phyloP scores from a whole-genome alignment of 2,329 filamentous ascomycete species.

The Pseudocercospora eumusae region DNA sequence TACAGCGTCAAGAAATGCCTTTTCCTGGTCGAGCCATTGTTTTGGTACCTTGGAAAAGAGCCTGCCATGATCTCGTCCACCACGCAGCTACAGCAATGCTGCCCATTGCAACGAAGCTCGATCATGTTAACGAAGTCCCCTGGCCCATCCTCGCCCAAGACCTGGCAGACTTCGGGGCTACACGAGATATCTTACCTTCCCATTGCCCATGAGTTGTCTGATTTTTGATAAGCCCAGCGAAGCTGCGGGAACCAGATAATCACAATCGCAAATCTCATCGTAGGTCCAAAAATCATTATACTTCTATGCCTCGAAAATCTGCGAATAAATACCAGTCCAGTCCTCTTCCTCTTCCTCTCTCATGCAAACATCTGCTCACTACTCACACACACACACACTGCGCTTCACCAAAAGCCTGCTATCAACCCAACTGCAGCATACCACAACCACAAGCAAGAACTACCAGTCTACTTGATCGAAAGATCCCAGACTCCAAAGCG shows the following conservation, averaged over 20 bases:
- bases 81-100: background rate
- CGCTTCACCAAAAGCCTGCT: background rate
- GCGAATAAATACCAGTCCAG: background rate
- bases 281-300: background rate
- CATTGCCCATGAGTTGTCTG: background rate
- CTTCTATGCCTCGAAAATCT: background rate
- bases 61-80: background rate
- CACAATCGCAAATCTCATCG: background rate
- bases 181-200: background rate
- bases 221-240: background rate
- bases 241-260: background rate
- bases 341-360: background rate
- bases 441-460: background rate
- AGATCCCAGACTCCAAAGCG: background rate
- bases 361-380: background rate
- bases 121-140: background rate
- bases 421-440: background rate
- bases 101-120: background rate
- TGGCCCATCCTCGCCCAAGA: background rate
- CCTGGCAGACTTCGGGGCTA: background rate
- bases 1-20: too few species aligned
- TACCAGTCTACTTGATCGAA: background rate
- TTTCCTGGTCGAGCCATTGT: too few species aligned
- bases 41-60: background rate
- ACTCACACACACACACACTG: background rate